A percentile compares a stretch with the other conserved stretches of the same genome.
These are phyloP conservation scores for Tetragonia tetragonoides DNA, from an alignment of 148 eudicot species.

Conservation along the genomic window DNA sequence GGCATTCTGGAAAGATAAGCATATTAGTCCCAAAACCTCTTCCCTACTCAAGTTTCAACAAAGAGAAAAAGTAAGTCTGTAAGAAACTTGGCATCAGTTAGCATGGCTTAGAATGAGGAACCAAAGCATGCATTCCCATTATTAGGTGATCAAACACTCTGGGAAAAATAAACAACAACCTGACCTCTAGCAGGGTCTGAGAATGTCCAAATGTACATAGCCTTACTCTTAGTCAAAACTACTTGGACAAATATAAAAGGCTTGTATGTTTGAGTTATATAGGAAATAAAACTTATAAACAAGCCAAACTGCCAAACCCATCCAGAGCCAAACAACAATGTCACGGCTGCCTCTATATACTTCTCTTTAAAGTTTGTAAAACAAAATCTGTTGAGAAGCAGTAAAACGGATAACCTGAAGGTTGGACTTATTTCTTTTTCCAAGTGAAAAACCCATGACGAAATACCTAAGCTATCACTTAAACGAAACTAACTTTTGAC, in stretches of 20 bases:
- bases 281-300: conserved; percentile 60
- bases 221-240: neutral
- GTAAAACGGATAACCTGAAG: neutral
- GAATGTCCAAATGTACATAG: too few relatives aligned
- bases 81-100: too few relatives aligned
- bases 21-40: too few relatives aligned
- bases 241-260: neutral
- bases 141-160: too few relatives aligned
- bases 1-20: too few relatives aligned
- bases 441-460: neutral
- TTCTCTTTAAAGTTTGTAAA: conserved; percentile 65
- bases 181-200: too few relatives aligned
- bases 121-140: too few relatives aligned
- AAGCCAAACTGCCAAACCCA: conserved; percentile 99
- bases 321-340: conserved; percentile 81
- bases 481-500: neutral
- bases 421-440: neutral
- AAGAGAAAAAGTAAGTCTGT: too few relatives aligned
- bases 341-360: conserved; percentile 65
- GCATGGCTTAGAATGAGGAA: too few relatives aligned
- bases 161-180: too few relatives aligned
- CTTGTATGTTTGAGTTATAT: too few relatives aligned
- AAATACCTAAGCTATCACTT: neutral
- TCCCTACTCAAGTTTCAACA: too few relatives aligned
- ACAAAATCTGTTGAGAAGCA: conserved; percentile 61